These are phyloP conservation scores for Aureoboletus auriporus DNA, from an alignment of 768 basidiomycete species.

Conservation along the genomic window DNA sequence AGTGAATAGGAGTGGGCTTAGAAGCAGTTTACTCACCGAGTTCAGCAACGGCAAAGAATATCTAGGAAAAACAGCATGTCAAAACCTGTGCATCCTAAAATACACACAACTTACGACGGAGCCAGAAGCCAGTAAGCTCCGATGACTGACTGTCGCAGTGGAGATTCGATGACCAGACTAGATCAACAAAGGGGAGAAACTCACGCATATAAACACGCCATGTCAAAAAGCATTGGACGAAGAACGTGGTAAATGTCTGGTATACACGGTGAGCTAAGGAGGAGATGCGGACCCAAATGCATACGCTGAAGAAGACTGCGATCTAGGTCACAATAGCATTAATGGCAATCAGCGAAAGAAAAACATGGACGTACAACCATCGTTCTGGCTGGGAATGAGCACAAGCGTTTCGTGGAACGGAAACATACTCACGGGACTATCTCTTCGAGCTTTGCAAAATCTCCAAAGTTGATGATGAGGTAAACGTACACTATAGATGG, in stretches of 20 bases:
- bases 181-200: slow-evolving; percentile 10
- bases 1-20: no score
- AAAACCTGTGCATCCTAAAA: not conserved
- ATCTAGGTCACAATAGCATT: slow-evolving; percentile 29
- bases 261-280: slow-evolving; percentile 1
- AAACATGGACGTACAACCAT: slow-evolving; percentile 16
- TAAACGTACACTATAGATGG: slow-evolving; percentile 43
- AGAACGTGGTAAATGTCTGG: slow-evolving; percentile 44
- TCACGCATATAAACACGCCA: slow-evolving; percentile 49
- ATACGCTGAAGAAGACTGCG: slow-evolving; percentile 51
- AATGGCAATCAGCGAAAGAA: not conserved
- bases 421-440: slow-evolving; percentile 42
- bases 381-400: slow-evolving; percentile 19
- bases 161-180: not conserved
- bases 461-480: slow-evolving; percentile 38
- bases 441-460: slow-evolving; percentile 20
- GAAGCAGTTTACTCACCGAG: slow-evolving; percentile 27
- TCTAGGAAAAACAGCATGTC: slow-evolving; percentile 2
- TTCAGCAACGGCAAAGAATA: slow-evolving; percentile 38
- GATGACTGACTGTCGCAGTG: slow-evolving; percentile 46
- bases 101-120: slow-evolving; percentile 27
- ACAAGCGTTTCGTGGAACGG: not conserved
- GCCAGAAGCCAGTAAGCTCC: slow-evolving; percentile 38
- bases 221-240: slow-evolving; percentile 56
- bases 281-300: not conserved